Evolutionary conservation across 2,329 filamentous ascomycete genomes (phyloP).

Genomic region (Paecilomyces sp.): DNA sequence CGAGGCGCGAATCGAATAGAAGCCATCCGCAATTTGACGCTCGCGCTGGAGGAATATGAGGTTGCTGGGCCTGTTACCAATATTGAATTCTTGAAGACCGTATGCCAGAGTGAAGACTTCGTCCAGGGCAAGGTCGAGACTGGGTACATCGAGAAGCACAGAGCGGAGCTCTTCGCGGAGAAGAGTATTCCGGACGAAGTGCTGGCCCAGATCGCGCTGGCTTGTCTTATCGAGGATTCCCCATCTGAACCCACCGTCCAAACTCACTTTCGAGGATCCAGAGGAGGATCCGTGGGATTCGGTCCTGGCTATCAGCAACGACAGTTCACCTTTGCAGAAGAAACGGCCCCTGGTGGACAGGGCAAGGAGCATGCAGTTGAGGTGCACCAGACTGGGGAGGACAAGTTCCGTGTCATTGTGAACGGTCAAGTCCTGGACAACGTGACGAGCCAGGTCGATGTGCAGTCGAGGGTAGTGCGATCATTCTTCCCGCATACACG

Average conservation of each 20-base stretch:
- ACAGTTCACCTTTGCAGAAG: conserved; percentile 50
- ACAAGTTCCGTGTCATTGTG: conserved; percentile 45
- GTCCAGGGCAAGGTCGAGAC: conserved; percentile 86
- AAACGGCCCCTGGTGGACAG: conserved; percentile 38
- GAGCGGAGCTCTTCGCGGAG: conserved; percentile 66
- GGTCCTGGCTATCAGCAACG: conserved; percentile 57
- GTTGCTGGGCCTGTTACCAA: conserved; percentile 91
- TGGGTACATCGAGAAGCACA: conserved; percentile 88
- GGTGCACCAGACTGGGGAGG: conserved; percentile 45
- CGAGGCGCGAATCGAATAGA: conserved; percentile 69
- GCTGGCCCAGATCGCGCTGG: conserved; percentile 80
- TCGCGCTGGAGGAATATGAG: conserved; percentile 81
- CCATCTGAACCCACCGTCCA: conserved; percentile 17
- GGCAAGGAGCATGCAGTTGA: conserved; percentile 38
- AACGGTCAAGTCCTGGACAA: conserved; percentile 29
- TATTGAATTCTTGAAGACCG: conserved; percentile 88
- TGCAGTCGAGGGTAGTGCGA: conserved; percentile 48
- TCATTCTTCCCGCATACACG: conserved; percentile 78
- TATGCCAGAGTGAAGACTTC: conserved; percentile 77
- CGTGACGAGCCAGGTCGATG: conserved; percentile 43
- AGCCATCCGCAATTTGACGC: conserved; percentile 72
- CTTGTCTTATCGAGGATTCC: conserved; percentile 51
- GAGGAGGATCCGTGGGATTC: conserved; percentile 47
- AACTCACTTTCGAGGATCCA: conserved; percentile 14
- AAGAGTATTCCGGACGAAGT: conserved; percentile 60